A percentile compares a stretch with the other conserved stretches of the same genome.
Conservation (phyloP, 805 yeast genomes). For the Pichia thaimueangensis region DNA sequence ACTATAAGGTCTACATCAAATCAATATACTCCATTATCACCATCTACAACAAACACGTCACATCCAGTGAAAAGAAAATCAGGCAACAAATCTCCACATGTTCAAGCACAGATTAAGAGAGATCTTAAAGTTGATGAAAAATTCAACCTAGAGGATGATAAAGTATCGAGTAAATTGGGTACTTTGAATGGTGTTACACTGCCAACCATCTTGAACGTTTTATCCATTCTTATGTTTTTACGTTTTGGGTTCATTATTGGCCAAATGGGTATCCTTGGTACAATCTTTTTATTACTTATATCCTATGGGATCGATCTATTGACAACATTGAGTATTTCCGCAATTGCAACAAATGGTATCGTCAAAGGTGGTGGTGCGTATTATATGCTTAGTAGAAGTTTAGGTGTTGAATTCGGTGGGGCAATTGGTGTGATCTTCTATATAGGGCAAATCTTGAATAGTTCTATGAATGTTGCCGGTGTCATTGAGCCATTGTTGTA, state of each 20-base stretch:
- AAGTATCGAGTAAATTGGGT: slow-evolving; percentile 46
- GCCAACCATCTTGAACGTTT: slow-evolving; percentile 88
- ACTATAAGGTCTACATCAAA: background rate
- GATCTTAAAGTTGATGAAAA: background rate
- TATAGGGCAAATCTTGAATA: slow-evolving; percentile 87
- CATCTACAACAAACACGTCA: no score
- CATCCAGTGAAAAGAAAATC: no score
- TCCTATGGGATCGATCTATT: slow-evolving; percentile 77
- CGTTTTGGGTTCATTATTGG: slow-evolving; percentile 95
- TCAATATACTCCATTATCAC: background rate
- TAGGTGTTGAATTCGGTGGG: slow-evolving; percentile 98
- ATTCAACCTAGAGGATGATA: background rate
- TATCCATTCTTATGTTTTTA: slow-evolving; percentile 90
- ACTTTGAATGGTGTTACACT: slow-evolving; percentile 88
- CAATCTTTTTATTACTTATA: slow-evolving; percentile 56
- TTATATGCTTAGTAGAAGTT: slow-evolving; percentile 89
- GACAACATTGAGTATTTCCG: slow-evolving; percentile 86
- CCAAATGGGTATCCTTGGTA: slow-evolving; percentile 84
- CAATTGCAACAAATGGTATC: slow-evolving; percentile 95
- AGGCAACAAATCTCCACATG: no score
- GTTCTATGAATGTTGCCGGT: slow-evolving; percentile 93
- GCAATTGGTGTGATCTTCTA: slow-evolving; percentile 93
- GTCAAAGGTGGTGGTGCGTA: slow-evolving; percentile 98
- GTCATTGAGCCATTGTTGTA: slow-evolving; percentile 83
- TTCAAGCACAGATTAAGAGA: background rate